Base-by-base conservation (phyloP, 2,329 filamentous ascomycete species). In the Aspergillus japonicus region DNA sequence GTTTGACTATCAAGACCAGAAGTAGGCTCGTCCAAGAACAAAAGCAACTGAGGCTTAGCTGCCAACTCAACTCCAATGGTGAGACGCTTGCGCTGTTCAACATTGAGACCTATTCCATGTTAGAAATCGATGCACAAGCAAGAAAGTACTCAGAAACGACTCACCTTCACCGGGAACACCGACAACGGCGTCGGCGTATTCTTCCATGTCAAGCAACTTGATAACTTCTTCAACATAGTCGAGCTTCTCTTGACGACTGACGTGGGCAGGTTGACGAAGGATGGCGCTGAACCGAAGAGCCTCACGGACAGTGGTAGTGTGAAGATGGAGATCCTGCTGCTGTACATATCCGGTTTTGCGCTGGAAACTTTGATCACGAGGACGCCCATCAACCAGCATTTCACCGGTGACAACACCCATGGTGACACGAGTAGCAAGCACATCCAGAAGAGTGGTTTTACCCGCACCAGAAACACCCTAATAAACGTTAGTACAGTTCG, bases 21-120 rank as follows among this genome's bases (percentile, higher is more conserved):
- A 3, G 93, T 97, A 14, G 94, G 94, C 76, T 98, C 94, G 69
- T 98, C 94, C 44, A 97, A 86, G 80, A 97, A 97, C 50, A 97
- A 86, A 62, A 97, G 83, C 55, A 97, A 82, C 47, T 91, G 88
- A 5, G 94, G 94, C 79, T 95, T 96, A 6, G 94, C 94, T 47
- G 92, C 93, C 24, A 98, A 84, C 74, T 98, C 94, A n/a, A 98
- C 93, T 76, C 92, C 94, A 64, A 98, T 96, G 0, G 93, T 97
- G 6, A 97, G 83, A 69, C 92, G 89, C 73, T 88, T 88, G 19
- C 86, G 81, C 72, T 88, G 86, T 71, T 88, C 86, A 23, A 85
- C 82, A 56, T 85, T 85, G 47, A 85, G 77, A 78, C 82, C 74
- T 72, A 44, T 31, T 29, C 42, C 5, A 2, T 12, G 51, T 65